phyloP scores from a whole-genome alignment of 2,329 filamentous ascomycete species.

The Karstenula rhodostoma region DNA sequence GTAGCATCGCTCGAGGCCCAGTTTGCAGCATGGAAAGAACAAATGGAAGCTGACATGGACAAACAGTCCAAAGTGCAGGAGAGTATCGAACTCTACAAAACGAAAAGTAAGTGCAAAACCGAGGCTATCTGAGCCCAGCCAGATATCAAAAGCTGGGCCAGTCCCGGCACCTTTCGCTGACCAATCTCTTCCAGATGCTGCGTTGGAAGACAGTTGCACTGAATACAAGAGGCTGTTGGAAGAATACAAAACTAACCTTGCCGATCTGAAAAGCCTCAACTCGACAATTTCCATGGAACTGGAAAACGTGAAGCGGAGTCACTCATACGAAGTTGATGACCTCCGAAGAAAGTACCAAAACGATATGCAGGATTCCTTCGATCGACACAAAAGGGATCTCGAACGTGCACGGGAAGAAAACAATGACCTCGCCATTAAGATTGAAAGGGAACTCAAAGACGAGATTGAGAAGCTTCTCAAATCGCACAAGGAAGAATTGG shows the following conservation, averaged over 20 bases:
- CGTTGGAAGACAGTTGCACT: slow-evolving; percentile 62
- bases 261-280: slow-evolving; percentile 64
- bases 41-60: slow-evolving; percentile 73
- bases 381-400: slow-evolving; percentile 64
- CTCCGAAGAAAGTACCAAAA: slow-evolving; percentile 62
- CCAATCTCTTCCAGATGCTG: slow-evolving; percentile 55
- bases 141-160: neutral
- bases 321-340: slow-evolving; percentile 62
- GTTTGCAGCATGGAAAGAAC: slow-evolving; percentile 74
- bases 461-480: slow-evolving; percentile 67
- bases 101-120: slow-evolving; percentile 67
- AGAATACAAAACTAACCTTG: slow-evolving; percentile 72
- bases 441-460: slow-evolving; percentile 55
- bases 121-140: neutral
- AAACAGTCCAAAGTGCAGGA: slow-evolving; percentile 77
- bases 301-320: slow-evolving; percentile 61
- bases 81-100: slow-evolving; percentile 76
- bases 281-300: slow-evolving; percentile 57
- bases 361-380: slow-evolving; percentile 63
- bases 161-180: neutral
- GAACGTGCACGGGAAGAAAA: slow-evolving; percentile 63
- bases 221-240: slow-evolving; percentile 62
- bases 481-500: slow-evolving; percentile 73
- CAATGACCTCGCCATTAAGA: slow-evolving; percentile 54
- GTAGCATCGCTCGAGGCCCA: slow-evolving; percentile 79